A percentile compares a stretch with the other conserved stretches of the same genome.
phyloP scores from a whole-genome alignment of 257 asterid species.

The Fraxinus pennsylvanica region DNA sequence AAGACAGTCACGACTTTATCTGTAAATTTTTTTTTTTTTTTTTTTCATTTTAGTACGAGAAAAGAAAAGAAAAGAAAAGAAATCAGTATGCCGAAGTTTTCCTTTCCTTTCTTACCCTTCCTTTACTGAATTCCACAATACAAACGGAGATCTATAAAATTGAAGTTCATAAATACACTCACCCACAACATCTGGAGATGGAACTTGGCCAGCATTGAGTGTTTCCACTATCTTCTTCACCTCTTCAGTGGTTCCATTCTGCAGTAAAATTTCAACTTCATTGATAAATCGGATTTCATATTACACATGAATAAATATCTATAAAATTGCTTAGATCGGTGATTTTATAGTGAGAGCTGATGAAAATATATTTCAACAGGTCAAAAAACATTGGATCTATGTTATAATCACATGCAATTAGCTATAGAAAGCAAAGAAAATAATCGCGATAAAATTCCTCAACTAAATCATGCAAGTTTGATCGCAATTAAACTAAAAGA shows the following conservation, averaged over 20 bases:
- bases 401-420: background rate
- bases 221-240: conserved; percentile 82
- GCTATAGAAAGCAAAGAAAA: background rate
- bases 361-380: background rate
- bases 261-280: conserved; percentile 23
- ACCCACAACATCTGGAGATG: conserved; percentile 91
- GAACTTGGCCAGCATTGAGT: conserved; percentile 82
- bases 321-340: background rate
- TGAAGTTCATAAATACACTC: conserved; percentile 32
- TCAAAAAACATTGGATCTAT: background rate
- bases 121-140: background rate
- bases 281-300: background rate
- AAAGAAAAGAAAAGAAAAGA: background rate
- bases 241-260: conserved; percentile 90
- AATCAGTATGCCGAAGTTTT: background rate
- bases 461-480: background rate
- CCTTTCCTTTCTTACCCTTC: background rate
- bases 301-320: background rate
- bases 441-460: background rate
- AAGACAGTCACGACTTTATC: background rate
- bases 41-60: background rate
- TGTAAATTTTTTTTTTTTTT: background rate
- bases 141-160: background rate
- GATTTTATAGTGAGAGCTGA: background rate
- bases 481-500: background rate